Conservation (phyloP, 805 yeast species). For the Wickerhamomyces hampshirensis region DNA sequence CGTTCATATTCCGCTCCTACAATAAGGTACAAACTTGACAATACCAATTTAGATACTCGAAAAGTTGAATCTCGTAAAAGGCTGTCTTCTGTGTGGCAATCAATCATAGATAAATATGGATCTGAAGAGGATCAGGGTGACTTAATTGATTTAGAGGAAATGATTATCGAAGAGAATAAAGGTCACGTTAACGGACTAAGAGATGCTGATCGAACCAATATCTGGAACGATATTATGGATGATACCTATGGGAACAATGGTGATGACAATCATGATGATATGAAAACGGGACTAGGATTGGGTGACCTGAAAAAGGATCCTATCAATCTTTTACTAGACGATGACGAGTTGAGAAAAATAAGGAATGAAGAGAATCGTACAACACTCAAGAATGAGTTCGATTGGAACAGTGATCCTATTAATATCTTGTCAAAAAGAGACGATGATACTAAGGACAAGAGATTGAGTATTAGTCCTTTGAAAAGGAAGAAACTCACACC, state of each 20-base stretch:
- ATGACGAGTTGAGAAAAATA: background rate
- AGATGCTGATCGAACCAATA: constrained; percentile 4
- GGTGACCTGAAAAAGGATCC: constrained; percentile 3
- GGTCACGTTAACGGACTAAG: constrained; percentile 18
- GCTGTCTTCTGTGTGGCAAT: constrained; percentile 27
- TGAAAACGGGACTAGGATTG: background rate
- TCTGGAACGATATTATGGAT: constrained; percentile 19
- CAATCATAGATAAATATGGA: constrained; percentile 29
- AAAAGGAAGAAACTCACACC: background rate
- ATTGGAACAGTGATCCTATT: background rate
- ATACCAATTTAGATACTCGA: constrained; percentile 4
- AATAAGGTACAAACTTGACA: constrained; percentile 1
- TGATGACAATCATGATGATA: constrained; percentile 7
- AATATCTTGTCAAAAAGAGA: background rate
- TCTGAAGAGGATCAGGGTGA: constrained; percentile 31
- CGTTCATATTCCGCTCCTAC: background rate
- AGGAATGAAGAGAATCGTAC: background rate
- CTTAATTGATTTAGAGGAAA: constrained; percentile 23
- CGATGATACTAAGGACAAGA: background rate
- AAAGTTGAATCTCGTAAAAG: constrained; percentile 19
- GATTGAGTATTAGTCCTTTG: background rate
- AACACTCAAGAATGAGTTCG: no score
- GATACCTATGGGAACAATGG: constrained; percentile 4
- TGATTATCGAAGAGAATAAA: constrained; percentile 17
- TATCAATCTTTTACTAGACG: constrained; percentile 1